Percentiles rank a stretch among this genome's conserved stretches.
phyloP scores from a whole-genome alignment of 345 rosid species.

The Arabis hirsuta region DNA sequence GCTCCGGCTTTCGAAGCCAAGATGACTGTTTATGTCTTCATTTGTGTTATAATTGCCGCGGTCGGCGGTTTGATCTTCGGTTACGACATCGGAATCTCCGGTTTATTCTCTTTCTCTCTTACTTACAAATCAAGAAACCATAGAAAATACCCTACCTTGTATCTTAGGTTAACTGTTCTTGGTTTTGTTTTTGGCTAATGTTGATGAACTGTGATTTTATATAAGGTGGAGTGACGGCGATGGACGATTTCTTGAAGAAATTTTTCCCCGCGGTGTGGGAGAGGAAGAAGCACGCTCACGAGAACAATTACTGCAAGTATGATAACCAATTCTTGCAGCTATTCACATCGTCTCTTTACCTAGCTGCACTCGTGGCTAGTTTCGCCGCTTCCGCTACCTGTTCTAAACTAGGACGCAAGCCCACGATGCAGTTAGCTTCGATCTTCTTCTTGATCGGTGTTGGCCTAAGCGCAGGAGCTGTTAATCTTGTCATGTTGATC shows the following conservation, averaged over 20 bases:
- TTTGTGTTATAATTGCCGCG: constrained; percentile 54
- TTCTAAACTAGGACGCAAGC: constrained; percentile 64
- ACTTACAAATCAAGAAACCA: constrained; percentile 12
- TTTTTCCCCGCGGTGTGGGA: constrained; percentile 67
- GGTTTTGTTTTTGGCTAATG: neutral
- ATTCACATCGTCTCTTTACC: constrained; percentile 72
- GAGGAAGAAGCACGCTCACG: constrained; percentile 57
- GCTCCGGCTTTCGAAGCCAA: constrained; percentile 55
- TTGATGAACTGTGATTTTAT: neutral
- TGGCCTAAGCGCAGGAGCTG: constrained; percentile 49
- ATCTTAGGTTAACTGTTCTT: neutral
- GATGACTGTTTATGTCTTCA: constrained; percentile 48
- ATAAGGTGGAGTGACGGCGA: constrained; percentile 81
- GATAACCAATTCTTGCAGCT: constrained; percentile 63
- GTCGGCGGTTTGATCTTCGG: constrained; percentile 68
- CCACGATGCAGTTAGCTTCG: constrained; percentile 76
- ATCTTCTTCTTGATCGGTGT: constrained; percentile 68
- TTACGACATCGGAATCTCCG: constrained; percentile 63
- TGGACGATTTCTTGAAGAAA: constrained; percentile 73
- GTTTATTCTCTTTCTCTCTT: constrained; percentile 30
- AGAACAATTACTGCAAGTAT: constrained; percentile 81
- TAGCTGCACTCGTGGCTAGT: constrained; percentile 73
- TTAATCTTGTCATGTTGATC: constrained; percentile 55
- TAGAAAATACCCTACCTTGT: neutral
- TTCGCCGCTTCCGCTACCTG: constrained; percentile 56